A percentile compares a stretch with the other conserved stretches of the same genome.
phyloP scores from a whole-genome alignment of 2,329 filamentous ascomycete species.

The Thelonectria blattea region DNA sequence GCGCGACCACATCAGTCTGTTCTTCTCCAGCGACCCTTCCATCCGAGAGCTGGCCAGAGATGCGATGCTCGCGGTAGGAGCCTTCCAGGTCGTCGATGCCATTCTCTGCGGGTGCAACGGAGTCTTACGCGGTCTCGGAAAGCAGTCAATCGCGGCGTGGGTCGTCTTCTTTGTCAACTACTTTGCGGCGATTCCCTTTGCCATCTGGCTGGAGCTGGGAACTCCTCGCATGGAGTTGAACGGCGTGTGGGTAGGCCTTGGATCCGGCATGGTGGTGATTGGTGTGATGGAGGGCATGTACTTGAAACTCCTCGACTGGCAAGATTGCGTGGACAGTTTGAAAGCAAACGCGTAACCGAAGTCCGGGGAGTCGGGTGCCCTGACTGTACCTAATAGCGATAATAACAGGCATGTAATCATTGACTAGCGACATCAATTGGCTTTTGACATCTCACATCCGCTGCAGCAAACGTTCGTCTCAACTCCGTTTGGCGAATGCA shows the following conservation, averaged over 20 bases:
- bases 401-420: background rate
- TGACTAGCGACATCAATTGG: background rate
- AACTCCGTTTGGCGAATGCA: background rate
- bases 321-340: slow-evolving; percentile 4
- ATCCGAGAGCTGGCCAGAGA: slow-evolving; percentile 10
- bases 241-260: slow-evolving; percentile 23
- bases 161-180: slow-evolving; percentile 47
- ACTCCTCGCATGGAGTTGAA: slow-evolving; percentile 37
- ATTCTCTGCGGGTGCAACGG: slow-evolving; percentile 42
- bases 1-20: slow-evolving; percentile 7
- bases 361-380: background rate
- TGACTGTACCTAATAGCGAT: background rate
- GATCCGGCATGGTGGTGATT: slow-evolving; percentile 18
- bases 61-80: slow-evolving; percentile 16
- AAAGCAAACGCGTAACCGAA: slow-evolving; percentile 3
- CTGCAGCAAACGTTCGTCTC: background rate
- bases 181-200: slow-evolving; percentile 45
- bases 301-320: slow-evolving; percentile 21
- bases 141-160: slow-evolving; percentile 46
- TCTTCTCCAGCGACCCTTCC: slow-evolving; percentile 10
- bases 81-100: slow-evolving; percentile 22
- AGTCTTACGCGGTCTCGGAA: slow-evolving; percentile 47
- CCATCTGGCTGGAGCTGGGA: slow-evolving; percentile 48
- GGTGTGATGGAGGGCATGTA: slow-evolving; percentile 15
- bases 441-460: background rate